Percentiles rank a stretch among this genome's conserved stretches.
These are phyloP conservation scores for Carex littledalei DNA, from an alignment of 176 grass and related monocot species.

Conservation along the genomic window DNA sequence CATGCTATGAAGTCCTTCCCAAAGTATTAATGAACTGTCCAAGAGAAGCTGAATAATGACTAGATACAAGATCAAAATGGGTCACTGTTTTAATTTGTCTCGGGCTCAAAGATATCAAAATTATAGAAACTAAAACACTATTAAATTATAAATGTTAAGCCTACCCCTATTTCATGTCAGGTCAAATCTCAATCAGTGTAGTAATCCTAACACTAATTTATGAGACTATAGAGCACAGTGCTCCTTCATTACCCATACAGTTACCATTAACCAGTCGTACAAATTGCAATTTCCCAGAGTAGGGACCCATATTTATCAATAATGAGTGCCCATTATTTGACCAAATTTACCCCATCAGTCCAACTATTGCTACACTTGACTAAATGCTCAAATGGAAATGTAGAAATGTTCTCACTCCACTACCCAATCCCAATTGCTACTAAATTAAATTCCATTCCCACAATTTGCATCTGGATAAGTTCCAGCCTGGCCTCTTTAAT, in stretches of 20 bases:
- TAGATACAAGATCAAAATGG: not conserved
- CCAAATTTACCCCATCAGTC: not conserved
- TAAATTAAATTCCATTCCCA: not conserved
- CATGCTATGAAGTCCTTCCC: not conserved
- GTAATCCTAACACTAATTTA: not conserved
- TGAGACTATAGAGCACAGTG: not conserved
- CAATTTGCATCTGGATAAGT: not conserved
- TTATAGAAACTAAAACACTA: not conserved
- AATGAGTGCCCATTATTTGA: not conserved
- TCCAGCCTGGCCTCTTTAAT: not conserved
- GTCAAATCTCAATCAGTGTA: no score
- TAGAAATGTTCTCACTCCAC: not conserved
- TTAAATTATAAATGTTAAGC: not conserved
- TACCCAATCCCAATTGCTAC: not conserved
- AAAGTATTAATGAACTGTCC: conserved; percentile 8
- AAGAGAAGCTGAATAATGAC: not conserved
- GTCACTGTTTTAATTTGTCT: not conserved
- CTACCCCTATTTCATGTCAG: not conserved
- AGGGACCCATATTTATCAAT: not conserved
- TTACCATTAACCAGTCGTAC: not conserved
- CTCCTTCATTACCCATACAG: not conserved
- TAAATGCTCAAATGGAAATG: not conserved
- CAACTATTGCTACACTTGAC: not conserved
- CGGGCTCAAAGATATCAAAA: not conserved
- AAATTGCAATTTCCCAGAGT: not conserved